Evolutionary conservation across 179 eudicot genomes (phyloP).

Genomic region (Spergularia azorica): DNA sequence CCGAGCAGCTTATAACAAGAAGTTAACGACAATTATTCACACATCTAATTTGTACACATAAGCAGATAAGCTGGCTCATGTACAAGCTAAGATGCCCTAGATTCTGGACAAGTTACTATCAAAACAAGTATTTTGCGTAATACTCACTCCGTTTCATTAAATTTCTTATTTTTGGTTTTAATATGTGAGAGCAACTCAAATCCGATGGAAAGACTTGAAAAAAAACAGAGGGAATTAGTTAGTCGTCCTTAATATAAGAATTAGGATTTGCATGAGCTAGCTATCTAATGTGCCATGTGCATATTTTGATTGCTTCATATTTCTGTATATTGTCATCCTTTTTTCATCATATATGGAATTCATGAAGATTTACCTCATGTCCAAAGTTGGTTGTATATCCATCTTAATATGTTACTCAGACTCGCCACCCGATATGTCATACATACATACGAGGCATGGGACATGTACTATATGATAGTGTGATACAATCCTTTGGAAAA

Average conservation of each 20-base stretch:
- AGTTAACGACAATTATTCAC: conserved; percentile 22
- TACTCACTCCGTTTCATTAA: not conserved
- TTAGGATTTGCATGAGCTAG: not conserved
- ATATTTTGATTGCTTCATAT: not conserved
- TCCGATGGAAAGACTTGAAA: too few species aligned
- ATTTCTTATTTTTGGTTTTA: too few species aligned
- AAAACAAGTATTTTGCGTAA: conserved; percentile 15
- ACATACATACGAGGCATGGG: too few species aligned
- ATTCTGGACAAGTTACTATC: conserved; percentile 26
- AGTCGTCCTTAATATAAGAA: not conserved
- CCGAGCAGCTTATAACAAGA: conserved; percentile 32
- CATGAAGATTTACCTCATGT: not conserved
- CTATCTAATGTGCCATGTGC: not conserved
- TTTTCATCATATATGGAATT: not conserved
- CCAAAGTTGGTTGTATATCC: not conserved
- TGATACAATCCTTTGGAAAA: too few species aligned
- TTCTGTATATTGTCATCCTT: not conserved
- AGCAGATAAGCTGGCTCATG: conserved; percentile 6
- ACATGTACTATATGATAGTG: too few species aligned
- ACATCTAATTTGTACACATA: conserved; percentile 35
- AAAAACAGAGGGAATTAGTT: too few species aligned
- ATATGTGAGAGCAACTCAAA: too few species aligned
- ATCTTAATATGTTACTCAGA: too few species aligned
- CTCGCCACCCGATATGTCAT: too few species aligned
- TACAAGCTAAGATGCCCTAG: conserved; percentile 20